Conservation (phyloP, 805 yeast species). For the Kuraishia ogatae region DNA sequence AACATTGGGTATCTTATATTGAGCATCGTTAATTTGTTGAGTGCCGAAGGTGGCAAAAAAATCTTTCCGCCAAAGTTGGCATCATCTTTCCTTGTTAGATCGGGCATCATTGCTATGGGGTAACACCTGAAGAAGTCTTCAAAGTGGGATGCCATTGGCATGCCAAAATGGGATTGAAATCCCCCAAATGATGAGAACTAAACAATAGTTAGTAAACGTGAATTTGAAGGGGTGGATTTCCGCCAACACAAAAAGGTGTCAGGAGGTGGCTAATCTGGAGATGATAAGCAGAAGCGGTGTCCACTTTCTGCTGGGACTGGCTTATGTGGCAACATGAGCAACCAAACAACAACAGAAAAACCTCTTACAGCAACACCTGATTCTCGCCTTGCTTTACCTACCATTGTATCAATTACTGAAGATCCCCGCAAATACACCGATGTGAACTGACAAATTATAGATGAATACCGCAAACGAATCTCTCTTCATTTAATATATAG, state of each 20-base stretch:
- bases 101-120: constrained; percentile 88
- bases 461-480: no score
- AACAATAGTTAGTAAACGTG: no score
- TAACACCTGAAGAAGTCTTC: constrained; percentile 89
- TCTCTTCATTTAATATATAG: no score
- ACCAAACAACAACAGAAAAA: no score
- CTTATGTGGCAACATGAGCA: background rate
- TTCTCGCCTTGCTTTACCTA: background rate
- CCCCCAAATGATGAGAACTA: constrained; percentile 6
- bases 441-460: no score
- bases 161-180: constrained; percentile 1
- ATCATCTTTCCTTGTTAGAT: constrained; percentile 56
- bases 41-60: constrained; percentile 87
- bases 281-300: no score
- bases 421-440: no score
- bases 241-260: no score
- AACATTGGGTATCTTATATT: constrained; percentile 96
- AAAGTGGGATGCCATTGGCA: constrained; percentile 27
- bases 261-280: no score
- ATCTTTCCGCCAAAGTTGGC: constrained; percentile 95
- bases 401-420: background rate
- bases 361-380: no score
- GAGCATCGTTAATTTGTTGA: constrained; percentile 79
- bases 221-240: no score
- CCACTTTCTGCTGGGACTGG: no score